phyloP scores from a whole-genome alignment of 2,329 filamentous ascomycete species.

The Microdochium paspali region DNA sequence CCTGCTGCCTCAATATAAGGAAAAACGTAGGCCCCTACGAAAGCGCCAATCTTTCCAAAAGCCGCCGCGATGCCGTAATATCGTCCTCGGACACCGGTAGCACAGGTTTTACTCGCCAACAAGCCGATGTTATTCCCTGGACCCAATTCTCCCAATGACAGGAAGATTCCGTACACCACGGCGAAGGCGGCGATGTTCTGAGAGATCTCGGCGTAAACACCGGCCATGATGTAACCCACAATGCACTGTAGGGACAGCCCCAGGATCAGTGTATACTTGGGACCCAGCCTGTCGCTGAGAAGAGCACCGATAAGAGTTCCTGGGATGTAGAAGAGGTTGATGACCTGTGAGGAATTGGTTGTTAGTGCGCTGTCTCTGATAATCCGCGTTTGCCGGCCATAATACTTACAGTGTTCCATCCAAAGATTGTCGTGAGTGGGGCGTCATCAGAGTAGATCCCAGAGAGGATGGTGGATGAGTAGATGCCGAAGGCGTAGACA shows the following conservation, averaged over 20 bases:
- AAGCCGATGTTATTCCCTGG: slow-evolving; percentile 90
- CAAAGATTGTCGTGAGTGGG: slow-evolving; percentile 68
- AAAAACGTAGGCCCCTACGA: slow-evolving; percentile 78
- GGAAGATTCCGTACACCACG: slow-evolving; percentile 71
- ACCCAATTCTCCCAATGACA: slow-evolving; percentile 69
- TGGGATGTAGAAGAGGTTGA: slow-evolving; percentile 84
- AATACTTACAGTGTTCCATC: slow-evolving; percentile 83
- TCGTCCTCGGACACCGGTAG: slow-evolving; percentile 73
- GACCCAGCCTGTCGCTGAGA: slow-evolving; percentile 69
- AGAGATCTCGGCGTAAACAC: slow-evolving; percentile 62
- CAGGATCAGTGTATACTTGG: slow-evolving; percentile 61
- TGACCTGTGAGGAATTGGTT: no score
- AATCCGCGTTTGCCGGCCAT: no score
- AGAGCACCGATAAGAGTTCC: slow-evolving; percentile 72
- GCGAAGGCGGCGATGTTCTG: slow-evolving; percentile 66
- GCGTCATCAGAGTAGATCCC: slow-evolving; percentile 50
- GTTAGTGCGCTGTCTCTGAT: no score
- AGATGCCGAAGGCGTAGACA: slow-evolving; percentile 77
- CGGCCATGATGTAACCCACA: slow-evolving; percentile 85
- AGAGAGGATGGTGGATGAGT: slow-evolving; percentile 64
- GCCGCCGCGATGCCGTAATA: slow-evolving; percentile 67
- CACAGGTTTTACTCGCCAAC: slow-evolving; percentile 76
- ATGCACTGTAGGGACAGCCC: slow-evolving; percentile 66
- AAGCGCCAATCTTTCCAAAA: slow-evolving; percentile 69
- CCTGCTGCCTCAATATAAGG: slow-evolving; percentile 59